phyloP scores from a whole-genome alignment of 129 eudicot genomes.

The Chrysanthemum seticuspe region DNA sequence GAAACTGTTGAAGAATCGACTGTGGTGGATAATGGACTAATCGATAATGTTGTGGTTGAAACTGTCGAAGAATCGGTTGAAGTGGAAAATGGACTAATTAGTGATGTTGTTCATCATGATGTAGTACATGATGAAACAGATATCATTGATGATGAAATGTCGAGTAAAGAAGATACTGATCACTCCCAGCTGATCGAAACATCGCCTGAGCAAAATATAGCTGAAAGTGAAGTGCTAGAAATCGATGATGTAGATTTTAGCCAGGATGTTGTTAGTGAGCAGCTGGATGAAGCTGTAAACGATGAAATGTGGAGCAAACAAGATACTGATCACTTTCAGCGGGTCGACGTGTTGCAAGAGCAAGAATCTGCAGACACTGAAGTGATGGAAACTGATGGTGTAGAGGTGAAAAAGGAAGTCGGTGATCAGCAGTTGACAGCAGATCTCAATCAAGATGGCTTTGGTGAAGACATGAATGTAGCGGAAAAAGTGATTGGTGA shows the following conservation, averaged over 20 bases:
- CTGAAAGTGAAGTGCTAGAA: slow-evolving; percentile 18
- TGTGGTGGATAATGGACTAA: no score
- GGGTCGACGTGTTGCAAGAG: background rate
- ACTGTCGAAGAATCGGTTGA: slow-evolving; percentile 23
- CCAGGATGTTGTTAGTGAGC: background rate
- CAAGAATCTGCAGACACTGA: slow-evolving; percentile 18
- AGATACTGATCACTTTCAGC: no score
- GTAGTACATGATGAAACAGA: slow-evolving; percentile 17
- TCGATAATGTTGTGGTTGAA: background rate
- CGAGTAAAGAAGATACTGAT: slow-evolving; percentile 1
- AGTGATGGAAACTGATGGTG: background rate
- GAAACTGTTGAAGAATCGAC: no score
- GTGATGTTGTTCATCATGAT: background rate
- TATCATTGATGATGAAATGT: slow-evolving; percentile 14
- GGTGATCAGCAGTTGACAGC: background rate
- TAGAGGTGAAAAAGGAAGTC: slow-evolving; percentile 12
- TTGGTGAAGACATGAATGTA: slow-evolving; percentile 9
- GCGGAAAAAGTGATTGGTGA: slow-evolving; percentile 22
- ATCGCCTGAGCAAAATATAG: slow-evolving; percentile 12
- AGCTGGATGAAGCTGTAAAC: no score
- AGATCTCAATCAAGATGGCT: background rate
- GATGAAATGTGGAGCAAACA: no score
- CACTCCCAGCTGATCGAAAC: background rate
- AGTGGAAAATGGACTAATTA: slow-evolving; percentile 1
- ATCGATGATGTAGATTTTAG: background rate